Evolutionary conservation across 164 flowering plant species (phyloP).

Genomic region (Vitis rupestris): DNA sequence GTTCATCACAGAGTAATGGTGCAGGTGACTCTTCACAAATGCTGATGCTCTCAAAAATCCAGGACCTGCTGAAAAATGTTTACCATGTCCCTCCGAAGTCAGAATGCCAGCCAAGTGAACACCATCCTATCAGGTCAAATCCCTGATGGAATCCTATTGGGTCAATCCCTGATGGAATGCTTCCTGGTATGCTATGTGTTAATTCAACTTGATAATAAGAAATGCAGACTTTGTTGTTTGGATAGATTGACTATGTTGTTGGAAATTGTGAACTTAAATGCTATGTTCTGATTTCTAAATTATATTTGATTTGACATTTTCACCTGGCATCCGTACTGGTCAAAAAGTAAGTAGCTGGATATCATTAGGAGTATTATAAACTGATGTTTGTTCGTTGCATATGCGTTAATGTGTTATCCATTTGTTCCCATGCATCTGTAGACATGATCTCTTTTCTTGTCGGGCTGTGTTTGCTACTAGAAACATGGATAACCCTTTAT

Average conservation of each 20-base stretch:
- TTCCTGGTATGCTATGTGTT: slow-evolving; percentile 8
- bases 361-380: too few species aligned
- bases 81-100: slow-evolving; percentile 45
- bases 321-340: too few species aligned
- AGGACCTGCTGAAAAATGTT: slow-evolving; percentile 68
- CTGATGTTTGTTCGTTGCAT: too few species aligned
- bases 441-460: too few species aligned
- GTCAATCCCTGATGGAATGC: slow-evolving; percentile 28
- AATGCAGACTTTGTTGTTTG: not conserved
- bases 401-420: too few species aligned
- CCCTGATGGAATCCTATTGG: slow-evolving; percentile 41
- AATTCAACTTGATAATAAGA: not conserved
- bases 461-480: too few species aligned
- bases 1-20: slow-evolving; percentile 51
- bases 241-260: not conserved
- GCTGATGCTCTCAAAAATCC: slow-evolving; percentile 60
- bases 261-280: not conserved
- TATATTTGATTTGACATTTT: too few species aligned
- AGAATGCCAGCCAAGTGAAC: slow-evolving; percentile 44
- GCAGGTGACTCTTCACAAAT: slow-evolving; percentile 63
- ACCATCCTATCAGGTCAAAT: slow-evolving; percentile 37
- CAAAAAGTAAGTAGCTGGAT: too few species aligned
- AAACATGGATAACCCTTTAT: too few species aligned
- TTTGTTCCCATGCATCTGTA: too few species aligned
- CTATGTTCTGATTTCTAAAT: too few species aligned